Evolutionary conservation across 2,329 filamentous ascomycete species (phyloP), one percentile per base, ranked within the genome.

Genomic region (Pestalotiopsis sp.): DNA sequence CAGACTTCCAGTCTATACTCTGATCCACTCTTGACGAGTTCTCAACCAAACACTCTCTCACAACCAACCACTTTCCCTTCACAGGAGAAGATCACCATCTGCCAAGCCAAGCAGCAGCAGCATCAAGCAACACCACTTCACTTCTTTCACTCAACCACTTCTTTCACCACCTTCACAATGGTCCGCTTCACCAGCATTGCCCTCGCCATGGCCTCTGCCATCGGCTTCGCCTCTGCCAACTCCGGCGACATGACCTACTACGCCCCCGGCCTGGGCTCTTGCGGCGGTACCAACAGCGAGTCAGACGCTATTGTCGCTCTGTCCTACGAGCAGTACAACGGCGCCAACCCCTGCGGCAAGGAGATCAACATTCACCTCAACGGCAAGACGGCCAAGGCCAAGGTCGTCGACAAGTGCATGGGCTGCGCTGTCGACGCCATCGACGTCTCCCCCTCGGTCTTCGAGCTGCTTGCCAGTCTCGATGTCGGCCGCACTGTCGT

Each of bases 331-430:
- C 66, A 52, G 36, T 67, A 67, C 65, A 64, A 20, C 7, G 65
- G 61, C 14, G 20, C 49, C 36, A 72, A 73, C 68, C 71, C 72
- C 52, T 69, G 68, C 20, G 65, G 65, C 68, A 41, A 49, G 12
- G 64, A 12, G 12, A 49, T 73, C 68, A 65, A 27, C 17, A 67
- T 73, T 62, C 69, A 58, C 23, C 64, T 72, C 27, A 71, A 69
- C 67, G 74, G 72, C 65, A 72, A 73, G 70, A 75, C 71, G 14
- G 64, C 69, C 14, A 67, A 61, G 11, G 78, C 75, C 67, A 74
- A 67, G 27, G 73, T 79, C 60, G 77, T 75, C 61, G 78, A 79
- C 71, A 77, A 76, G 70, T 79, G 78, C 70, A 70, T 72, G 20
- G 65, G 58, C 41, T 79, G 78, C 70, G 68, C 69, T 7, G 67